These are phyloP conservation scores for Arthrobotrys iridis DNA, from an alignment of 2,329 filamentous ascomycete genomes.

Conservation along the genomic window DNA sequence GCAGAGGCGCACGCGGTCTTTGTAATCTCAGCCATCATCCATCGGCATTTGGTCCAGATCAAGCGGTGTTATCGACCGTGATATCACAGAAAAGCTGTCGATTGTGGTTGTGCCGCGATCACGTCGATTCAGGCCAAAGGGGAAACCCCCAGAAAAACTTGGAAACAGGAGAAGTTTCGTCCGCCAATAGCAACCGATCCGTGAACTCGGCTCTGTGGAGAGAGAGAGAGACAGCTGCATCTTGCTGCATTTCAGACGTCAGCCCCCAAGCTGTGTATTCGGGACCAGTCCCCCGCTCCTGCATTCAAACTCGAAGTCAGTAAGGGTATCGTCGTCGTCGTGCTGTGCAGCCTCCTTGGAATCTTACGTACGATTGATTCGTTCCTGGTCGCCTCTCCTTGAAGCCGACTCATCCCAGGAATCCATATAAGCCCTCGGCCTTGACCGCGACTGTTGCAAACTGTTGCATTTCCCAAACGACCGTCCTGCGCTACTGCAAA, in stretches of 20 bases:
- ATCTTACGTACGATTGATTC: constrained; percentile 17
- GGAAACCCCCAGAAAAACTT: no score
- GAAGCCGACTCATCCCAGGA: neutral
- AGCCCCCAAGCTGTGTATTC: neutral
- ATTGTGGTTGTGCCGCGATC: constrained; percentile 8
- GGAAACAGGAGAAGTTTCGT: constrained; percentile 28
- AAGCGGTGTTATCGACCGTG: constrained; percentile 11
- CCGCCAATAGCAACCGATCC: constrained; percentile 34
- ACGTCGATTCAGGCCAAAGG: no score
- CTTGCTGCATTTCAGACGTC: constrained; percentile 31
- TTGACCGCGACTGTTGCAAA: constrained; percentile 3
- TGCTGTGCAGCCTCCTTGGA: constrained; percentile 26
- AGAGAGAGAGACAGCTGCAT: no score
- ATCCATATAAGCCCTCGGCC: neutral
- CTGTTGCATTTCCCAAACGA: constrained; percentile 27
- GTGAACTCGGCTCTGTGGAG: constrained; percentile 22
- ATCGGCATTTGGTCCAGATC: neutral
- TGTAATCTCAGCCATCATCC: neutral
- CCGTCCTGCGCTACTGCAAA: neutral
- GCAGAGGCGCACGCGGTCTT: neutral
- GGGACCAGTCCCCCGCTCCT: constrained; percentile 21
- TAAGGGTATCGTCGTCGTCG: constrained; percentile 10
- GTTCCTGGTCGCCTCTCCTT: neutral
- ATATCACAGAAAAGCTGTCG: constrained; percentile 14
- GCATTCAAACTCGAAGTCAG: constrained; percentile 27